Evolutionary conservation across 176 grass and related monocot species (phyloP), one percentile per base, ranked within the genome.

Genomic region (Lolium rigidum): DNA sequence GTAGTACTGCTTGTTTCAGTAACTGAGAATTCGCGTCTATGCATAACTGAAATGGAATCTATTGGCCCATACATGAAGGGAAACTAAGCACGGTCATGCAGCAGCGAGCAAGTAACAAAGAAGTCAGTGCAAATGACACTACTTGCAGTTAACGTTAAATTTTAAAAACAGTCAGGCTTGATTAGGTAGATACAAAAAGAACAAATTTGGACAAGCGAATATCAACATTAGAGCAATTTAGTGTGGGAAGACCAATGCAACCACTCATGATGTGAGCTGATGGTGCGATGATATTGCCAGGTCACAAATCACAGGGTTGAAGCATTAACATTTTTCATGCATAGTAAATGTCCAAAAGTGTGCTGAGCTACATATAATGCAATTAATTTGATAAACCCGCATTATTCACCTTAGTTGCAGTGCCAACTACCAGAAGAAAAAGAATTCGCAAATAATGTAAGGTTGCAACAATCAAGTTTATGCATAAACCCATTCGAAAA

Each of bases 361-460:
- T 51, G 46, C 18, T 68, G 25, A 81, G 46, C 31, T 25, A 65
- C 63, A 16, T 77, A 6, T 17, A 44, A 14, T 50, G 35, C 3
- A 68, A 77, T 20, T 68, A 78, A 56, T 67, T 78, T 57, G n/a
- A 85, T 21, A 44, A 85, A 52, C n/a, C 11, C 41, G 6, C 28
- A 87, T 41, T 65, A 26, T 49, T 81, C 13, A 14, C 58, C 4
- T 28, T 25, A 50, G 28, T 55, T 59, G 46, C 41, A 59, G 22
- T 71, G 52, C 13, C 46, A 62, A 62, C 52, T 48, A 82, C 26
- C 14, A 75, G 57, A 64, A n/a, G 44, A 74, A 17, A 37, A 81
- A 81, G 35, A 82, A 74, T 57, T 37, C 49, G 31, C 0, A 16
- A 57, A 57, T 3, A 67, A 47, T 47, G 20, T 82, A 77, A 76